Evolutionary conservation across 2,329 filamentous ascomycete species (phyloP).

Genomic region (Fonsecaea pugnacius): DNA sequence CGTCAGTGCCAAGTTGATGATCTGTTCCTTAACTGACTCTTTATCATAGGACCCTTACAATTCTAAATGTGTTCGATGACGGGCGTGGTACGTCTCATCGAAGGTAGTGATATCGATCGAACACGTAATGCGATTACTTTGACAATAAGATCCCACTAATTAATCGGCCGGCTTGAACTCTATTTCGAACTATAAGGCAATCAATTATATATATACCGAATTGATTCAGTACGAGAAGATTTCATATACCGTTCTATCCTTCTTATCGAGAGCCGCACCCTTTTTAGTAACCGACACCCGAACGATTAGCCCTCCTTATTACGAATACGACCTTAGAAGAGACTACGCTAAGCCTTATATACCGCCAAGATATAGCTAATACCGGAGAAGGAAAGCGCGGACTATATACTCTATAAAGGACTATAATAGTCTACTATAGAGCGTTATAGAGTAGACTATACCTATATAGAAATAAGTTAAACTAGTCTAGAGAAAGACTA

Average conservation of each 20-base stretch:
- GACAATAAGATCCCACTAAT: conserved; percentile 36
- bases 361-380: too few relatives aligned
- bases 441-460: too few relatives aligned
- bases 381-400: too few relatives aligned
- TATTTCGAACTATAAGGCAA: conserved; percentile 29
- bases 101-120: conserved; percentile 48
- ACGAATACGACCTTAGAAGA: too few relatives aligned
- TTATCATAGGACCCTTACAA: conserved; percentile 39
- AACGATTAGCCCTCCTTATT: conserved; percentile 39
- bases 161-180: conserved; percentile 43
- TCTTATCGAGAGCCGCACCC: conserved; percentile 34
- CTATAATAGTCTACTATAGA: too few relatives aligned
- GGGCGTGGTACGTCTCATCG: conserved; percentile 45
- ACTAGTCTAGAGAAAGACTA: too few relatives aligned
- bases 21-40: too few relatives aligned
- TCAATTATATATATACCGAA: conserved; percentile 24
- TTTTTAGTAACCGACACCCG: conserved; percentile 38
- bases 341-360: too few relatives aligned
- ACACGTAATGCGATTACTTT: conserved; percentile 49
- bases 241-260: conserved; percentile 31
- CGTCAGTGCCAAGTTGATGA: too few relatives aligned
- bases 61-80: conserved; percentile 52
- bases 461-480: too few relatives aligned
- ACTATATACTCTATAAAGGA: too few relatives aligned
- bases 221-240: conserved; percentile 17